Base-by-base conservation (phyloP, 2,329 filamentous ascomycete genomes). In the Hortaea sp. region DNA sequence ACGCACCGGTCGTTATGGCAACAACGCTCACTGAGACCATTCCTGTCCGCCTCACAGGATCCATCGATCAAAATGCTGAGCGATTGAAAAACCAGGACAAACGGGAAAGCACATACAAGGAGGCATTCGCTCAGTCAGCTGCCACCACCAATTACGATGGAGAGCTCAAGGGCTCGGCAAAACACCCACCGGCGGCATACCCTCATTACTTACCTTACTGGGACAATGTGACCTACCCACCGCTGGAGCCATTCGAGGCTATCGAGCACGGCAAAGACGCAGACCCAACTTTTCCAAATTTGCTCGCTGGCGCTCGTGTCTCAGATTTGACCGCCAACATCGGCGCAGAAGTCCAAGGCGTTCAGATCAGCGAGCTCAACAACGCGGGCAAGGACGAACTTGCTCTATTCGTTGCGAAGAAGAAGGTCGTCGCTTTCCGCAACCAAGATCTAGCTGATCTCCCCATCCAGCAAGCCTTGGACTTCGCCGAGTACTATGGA, bases 351-450 rank as follows among this genome's bases (percentile, higher is more conserved):
- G 71, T 90, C 30, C 71, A 69, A 4, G 84, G 83, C 34, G 69
- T 89, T 29, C 85, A 90, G 64, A 69, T 90, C 29, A 85, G 78
- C 66, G 73, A 75, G 51, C 73, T 90, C 9, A 78, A 70, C 44
- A 66, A 79, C 39, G 78, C 80, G 11, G 84, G 81, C 45, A 88
- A 87, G 61, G 82, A 89, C 57, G 82, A 90, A 63, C 73, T 90
- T 5, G 85, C 86, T 1, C 77, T 82, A 20, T 80, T 84, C 52
- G 82, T 88, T 7, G 81, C 85, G 7, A 75, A 87, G 66, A 79
- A 84, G 59, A 88, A 88, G 60, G 84, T 89, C 5, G 84, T 88
- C 11, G 77, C 82, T 30, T 89, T 90, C 73, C 79, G 84, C 27
- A 74, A 81, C 58, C 85, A 89, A 60, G 82, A 89, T 53, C 67